Evolutionary conservation across 257 asterid genomes (phyloP), one percentile per base, ranked within the genome.

Genomic region (Jasminum sambac): DNA sequence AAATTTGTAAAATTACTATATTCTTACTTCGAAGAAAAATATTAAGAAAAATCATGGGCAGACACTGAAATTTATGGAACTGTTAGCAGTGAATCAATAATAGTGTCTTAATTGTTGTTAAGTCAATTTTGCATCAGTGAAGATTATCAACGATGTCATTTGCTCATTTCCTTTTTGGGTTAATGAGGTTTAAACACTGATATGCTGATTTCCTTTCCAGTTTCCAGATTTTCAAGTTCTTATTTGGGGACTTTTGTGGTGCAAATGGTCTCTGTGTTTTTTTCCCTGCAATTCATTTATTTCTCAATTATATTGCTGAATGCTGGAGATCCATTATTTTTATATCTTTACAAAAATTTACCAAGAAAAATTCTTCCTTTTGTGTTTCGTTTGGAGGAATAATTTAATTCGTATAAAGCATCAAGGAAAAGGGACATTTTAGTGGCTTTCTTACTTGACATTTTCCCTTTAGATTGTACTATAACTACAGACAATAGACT

Each of bases 281-380:
- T 70, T 25, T 64, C 67, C 1, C 8, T 38, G 9, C 69, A 24
- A 9, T 21, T 38, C 34, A 65, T 44, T 61, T 11, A 12, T 66
- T 46, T 26, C 58, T 69, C 36, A 63, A 50, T 38, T 58, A 48
- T 37, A 25, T 71, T 23, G 61, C 23, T 65, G 57, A 52, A 64
- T 64, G 69, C 65, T 24, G 44, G 12, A 55, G 17, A 21, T 55
- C 62, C 62, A 55, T 30, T 37, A 25, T 16, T 25, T 60, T 23
- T 41, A 5, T 59, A 2, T 70, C 19, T 13, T 17, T 58, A 0
- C 24, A 16, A 44, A 38, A 37, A 39, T 14, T 6, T 39, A 10
- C 36, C 60, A 16, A 59, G 44, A 36, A 57, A 36, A 14, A 26
- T 60, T 6, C 66, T 24, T 26, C 2, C 24, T 44, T 14, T 58